Evolutionary conservation across 306 rosid genomes (phyloP).

Genomic region (Dalbergia cochinchinensis): DNA sequence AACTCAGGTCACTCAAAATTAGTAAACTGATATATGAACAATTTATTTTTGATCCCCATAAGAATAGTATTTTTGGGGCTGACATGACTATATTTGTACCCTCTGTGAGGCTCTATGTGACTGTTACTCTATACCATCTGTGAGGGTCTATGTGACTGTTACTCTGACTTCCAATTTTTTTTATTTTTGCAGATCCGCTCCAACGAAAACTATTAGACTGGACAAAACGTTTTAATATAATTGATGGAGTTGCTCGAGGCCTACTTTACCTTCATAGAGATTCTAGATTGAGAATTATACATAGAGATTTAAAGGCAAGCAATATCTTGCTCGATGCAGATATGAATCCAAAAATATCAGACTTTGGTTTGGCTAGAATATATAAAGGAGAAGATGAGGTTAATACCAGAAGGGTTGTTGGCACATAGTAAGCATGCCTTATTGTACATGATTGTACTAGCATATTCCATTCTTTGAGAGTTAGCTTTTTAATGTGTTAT

Average conservation of each 20-base stretch:
- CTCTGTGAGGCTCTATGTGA: too few species aligned
- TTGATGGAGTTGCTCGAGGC: conserved; percentile 49
- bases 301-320: conserved; percentile 52
- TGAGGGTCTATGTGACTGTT: too few species aligned
- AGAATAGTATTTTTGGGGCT: background rate
- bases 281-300: conserved; percentile 51
- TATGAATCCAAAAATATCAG: conserved; percentile 51
- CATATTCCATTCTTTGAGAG: background rate
- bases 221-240: conserved; percentile 46
- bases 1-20: background rate
- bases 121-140: background rate
- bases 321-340: conserved; percentile 50
- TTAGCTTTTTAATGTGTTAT: background rate
- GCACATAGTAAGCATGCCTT: conserved; percentile 48
- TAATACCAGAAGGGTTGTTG: conserved; percentile 52
- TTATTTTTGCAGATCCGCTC: conserved; percentile 36
- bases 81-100: background rate
- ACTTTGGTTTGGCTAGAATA: conserved; percentile 53
- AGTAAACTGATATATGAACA: background rate
- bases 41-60: background rate
- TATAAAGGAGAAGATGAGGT: conserved; percentile 41
- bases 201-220: conserved; percentile 43
- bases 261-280: conserved; percentile 51
- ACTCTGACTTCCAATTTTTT: background rate
- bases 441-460: background rate